phyloP scores from a whole-genome alignment of 2,329 filamentous ascomycete genomes.

The Claviceps pazoutovae region DNA sequence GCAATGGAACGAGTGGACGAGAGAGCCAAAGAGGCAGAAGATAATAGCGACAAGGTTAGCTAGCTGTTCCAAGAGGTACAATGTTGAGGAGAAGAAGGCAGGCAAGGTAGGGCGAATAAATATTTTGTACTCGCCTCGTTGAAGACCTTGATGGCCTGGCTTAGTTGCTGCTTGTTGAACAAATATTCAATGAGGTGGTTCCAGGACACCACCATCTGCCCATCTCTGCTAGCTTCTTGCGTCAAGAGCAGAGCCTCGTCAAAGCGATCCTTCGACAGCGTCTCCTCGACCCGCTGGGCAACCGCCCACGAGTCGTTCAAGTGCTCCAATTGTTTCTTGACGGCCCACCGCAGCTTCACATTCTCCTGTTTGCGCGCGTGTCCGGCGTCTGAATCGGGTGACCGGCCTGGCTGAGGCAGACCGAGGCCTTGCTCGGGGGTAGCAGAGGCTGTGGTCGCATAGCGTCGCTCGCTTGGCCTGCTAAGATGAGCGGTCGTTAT shows the following conservation, averaged over 20 bases:
- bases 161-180: conserved; percentile 45
- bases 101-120: background rate
- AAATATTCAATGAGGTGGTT: conserved; percentile 69
- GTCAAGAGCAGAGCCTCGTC: conserved; percentile 56
- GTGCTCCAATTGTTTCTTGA: conserved; percentile 44
- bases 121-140: conserved; percentile 52
- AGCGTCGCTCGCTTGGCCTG: conserved; percentile 4
- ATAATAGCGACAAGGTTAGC: background rate
- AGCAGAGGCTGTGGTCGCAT: conserved; percentile 6
- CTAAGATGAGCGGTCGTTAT: conserved; percentile 3
- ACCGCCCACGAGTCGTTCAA: conserved; percentile 61
- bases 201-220: conserved; percentile 65
- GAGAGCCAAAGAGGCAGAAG: too few relatives aligned
- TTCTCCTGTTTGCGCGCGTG: conserved; percentile 9
- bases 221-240: conserved; percentile 50
- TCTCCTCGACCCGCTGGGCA: conserved; percentile 48
- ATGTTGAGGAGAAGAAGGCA: background rate
- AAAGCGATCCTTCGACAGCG: conserved; percentile 44
- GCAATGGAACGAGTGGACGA: background rate
- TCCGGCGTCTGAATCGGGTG: conserved; percentile 6
- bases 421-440: conserved; percentile 8
- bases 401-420: conserved; percentile 11
- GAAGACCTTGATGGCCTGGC: conserved; percentile 62
- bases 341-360: conserved; percentile 22
- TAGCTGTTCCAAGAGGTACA: background rate